These are phyloP conservation scores for Microdochium nivale DNA, from an alignment of 2,329 filamentous ascomycete species.

Conservation along the genomic window DNA sequence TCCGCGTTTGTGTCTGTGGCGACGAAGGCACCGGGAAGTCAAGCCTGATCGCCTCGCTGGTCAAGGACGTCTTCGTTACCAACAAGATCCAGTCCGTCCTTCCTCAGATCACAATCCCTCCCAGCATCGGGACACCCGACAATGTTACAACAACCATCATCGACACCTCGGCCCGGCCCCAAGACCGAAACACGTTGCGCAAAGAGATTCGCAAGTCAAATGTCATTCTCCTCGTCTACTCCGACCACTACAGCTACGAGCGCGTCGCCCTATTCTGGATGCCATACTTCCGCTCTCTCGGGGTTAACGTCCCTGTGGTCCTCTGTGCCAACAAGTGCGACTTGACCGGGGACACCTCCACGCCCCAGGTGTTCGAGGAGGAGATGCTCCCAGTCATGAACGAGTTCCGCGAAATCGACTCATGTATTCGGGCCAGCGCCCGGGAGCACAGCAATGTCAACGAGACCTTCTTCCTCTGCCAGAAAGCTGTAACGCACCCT, in stretches of 20 bases:
- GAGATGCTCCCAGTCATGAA: constrained; percentile 98
- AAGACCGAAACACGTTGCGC: constrained; percentile 81
- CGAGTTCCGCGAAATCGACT: constrained; percentile 98
- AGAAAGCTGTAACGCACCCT: constrained; percentile 95
- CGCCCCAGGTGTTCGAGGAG: constrained; percentile 82
- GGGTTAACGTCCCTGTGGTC: constrained; percentile 97
- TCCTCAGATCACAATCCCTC: constrained; percentile 90
- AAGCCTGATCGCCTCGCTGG: constrained; percentile 85
- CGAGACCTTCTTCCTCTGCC: constrained; percentile 94
- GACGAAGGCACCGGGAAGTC: constrained; percentile 95
- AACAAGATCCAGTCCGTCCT: constrained; percentile 93
- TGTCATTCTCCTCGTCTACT: constrained; percentile 93
- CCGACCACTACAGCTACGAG: constrained; percentile 98
- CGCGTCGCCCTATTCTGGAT: constrained; percentile 96
- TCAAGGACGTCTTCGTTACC: constrained; percentile 94
- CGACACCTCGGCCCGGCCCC: constrained; percentile 90
- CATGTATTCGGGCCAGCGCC: constrained; percentile 90
- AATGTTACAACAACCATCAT: constrained; percentile 97
- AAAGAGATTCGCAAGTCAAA: constrained; percentile 96
- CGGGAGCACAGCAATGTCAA: constrained; percentile 90
- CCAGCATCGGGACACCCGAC: constrained; percentile 85
- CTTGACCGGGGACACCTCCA: constrained; percentile 63
- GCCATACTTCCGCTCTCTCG: constrained; percentile 92
- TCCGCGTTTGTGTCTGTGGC: constrained; percentile 92
- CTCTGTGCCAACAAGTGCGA: constrained; percentile 98